Conservation (phyloP, 2,329 filamentous ascomycete species). For the Hymenoscyphus infarciens region DNA sequence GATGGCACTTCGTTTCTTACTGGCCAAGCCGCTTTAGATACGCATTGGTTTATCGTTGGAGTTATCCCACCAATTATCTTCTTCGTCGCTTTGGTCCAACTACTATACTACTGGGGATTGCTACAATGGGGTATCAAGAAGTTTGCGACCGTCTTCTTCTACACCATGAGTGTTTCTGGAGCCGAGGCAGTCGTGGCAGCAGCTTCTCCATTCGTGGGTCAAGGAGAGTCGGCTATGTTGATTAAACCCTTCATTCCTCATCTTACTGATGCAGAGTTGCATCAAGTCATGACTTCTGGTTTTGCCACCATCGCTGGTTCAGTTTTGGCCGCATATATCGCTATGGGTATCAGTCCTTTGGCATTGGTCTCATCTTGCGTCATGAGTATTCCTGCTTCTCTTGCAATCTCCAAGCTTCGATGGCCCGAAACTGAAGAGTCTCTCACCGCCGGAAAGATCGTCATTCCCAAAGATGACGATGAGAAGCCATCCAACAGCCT, state of each 20-base stretch:
- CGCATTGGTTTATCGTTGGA: conserved; percentile 67
- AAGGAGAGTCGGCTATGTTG: conserved; percentile 91
- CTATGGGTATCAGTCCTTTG: conserved; percentile 77
- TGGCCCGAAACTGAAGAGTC: conserved; percentile 87
- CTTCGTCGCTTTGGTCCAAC: conserved; percentile 88
- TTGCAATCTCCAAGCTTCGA: conserved; percentile 84
- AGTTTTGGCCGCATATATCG: conserved; percentile 81
- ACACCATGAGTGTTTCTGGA: conserved; percentile 80
- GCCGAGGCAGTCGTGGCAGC: conserved; percentile 92
- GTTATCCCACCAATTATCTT: conserved; percentile 94
- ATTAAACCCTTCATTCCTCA: conserved; percentile 83
- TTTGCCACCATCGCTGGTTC: conserved; percentile 91
- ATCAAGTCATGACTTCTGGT: conserved; percentile 89
- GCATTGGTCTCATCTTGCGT: conserved; percentile 88
- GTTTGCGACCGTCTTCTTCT: conserved; percentile 89
- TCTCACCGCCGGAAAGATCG: conserved; percentile 74
- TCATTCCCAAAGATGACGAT: conserved; percentile 66
- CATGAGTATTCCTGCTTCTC: conserved; percentile 90
- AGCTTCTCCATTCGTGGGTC: conserved; percentile 89
- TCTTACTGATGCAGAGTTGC: conserved; percentile 81
- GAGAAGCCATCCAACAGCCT: conserved; percentile 74
- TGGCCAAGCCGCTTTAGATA: conserved; percentile 39
- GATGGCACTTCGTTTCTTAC: conserved; percentile 74
- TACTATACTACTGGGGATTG: conserved; percentile 75
- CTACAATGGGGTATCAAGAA: conserved; percentile 89